phyloP scores from a whole-genome alignment of 225 moss, liverwort and hornwort genomes.

The Sphagnum tenellum region DNA sequence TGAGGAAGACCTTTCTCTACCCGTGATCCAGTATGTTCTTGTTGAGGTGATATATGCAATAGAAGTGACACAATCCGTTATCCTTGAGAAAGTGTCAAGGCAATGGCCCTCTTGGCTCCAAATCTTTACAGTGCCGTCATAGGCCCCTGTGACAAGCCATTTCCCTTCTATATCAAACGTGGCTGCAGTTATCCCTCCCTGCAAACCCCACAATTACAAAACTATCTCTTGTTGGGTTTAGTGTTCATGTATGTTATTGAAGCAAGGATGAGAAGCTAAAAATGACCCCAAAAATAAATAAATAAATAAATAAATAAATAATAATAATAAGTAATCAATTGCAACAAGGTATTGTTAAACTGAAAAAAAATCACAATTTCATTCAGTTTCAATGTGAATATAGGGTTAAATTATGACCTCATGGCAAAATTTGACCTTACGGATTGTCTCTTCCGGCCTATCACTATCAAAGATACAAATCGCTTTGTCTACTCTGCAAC shows the following conservation, averaged over 20 bases:
- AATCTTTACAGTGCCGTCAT: slow-evolving; percentile 63
- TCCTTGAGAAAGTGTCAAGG: slow-evolving; percentile 46
- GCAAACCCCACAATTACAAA: slow-evolving; percentile 2
- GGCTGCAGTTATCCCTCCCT: slow-evolving; percentile 63
- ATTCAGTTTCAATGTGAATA: too few relatives aligned
- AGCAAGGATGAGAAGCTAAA: not conserved
- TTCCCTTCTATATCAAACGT: slow-evolving; percentile 54
- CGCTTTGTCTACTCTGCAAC: slow-evolving; percentile 51
- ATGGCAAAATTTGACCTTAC: slow-evolving; percentile 40
- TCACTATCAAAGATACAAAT: slow-evolving; percentile 71
- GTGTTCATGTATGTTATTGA: not conserved
- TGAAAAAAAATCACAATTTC: too few relatives aligned
- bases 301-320: too few relatives aligned
- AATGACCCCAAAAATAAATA: too few relatives aligned
- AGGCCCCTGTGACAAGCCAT: slow-evolving; percentile 60
- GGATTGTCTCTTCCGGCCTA: slow-evolving; percentile 49
- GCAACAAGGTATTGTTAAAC: too few relatives aligned
- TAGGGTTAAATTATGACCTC: slow-evolving; percentile 16
- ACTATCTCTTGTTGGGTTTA: too few relatives aligned
- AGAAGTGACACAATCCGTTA: slow-evolving; percentile 52
- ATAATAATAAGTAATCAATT: too few relatives aligned
- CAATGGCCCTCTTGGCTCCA: slow-evolving; percentile 83
- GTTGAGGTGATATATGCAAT: slow-evolving; percentile 62
- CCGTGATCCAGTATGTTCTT: slow-evolving; percentile 62
- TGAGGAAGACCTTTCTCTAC: slow-evolving; percentile 26